Percentiles rank a stretch among this genome's conserved stretches.
phyloP scores from a whole-genome alignment of 257 asterid genomes.

The Solanum chmielewskii region DNA sequence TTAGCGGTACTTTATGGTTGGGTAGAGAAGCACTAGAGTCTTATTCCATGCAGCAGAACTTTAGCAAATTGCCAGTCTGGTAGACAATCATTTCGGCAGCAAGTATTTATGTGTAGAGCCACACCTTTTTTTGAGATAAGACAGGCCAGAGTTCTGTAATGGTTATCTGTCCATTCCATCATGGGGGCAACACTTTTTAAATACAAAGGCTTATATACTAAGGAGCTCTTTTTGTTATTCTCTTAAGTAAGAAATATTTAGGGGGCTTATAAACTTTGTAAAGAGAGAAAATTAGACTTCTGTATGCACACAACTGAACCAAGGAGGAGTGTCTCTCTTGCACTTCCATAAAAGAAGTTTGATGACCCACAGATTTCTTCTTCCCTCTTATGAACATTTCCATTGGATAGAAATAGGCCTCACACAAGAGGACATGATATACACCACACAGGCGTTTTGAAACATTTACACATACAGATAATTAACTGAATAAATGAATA shows the following conservation, averaged over 20 bases:
- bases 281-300: background rate
- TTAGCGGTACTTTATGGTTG: background rate
- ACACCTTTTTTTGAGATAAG: constrained; percentile 63
- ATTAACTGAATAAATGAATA: background rate
- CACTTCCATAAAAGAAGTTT: constrained; percentile 11
- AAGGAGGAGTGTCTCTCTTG: constrained; percentile 27
- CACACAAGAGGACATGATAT: constrained; percentile 35
- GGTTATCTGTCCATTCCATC: constrained; percentile 91
- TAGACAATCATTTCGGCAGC: constrained; percentile 83
- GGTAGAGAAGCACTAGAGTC: background rate
- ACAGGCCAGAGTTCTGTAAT: constrained; percentile 82
- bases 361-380: constrained; percentile 25
- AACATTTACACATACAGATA: background rate
- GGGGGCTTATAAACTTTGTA: background rate
- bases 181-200: constrained; percentile 65
- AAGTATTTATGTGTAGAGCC: constrained; percentile 90
- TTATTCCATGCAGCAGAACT: background rate
- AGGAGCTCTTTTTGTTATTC: background rate
- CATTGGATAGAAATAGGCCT: constrained; percentile 43
- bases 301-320: constrained; percentile 71
- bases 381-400: constrained; percentile 57
- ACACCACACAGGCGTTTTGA: background rate
- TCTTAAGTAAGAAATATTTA: background rate
- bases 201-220: background rate
- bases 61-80: constrained; percentile 77